Evolutionary conservation across 345 rosid species (phyloP), one percentile per base, ranked within the genome.

Genomic region (Adansonia digitata): DNA sequence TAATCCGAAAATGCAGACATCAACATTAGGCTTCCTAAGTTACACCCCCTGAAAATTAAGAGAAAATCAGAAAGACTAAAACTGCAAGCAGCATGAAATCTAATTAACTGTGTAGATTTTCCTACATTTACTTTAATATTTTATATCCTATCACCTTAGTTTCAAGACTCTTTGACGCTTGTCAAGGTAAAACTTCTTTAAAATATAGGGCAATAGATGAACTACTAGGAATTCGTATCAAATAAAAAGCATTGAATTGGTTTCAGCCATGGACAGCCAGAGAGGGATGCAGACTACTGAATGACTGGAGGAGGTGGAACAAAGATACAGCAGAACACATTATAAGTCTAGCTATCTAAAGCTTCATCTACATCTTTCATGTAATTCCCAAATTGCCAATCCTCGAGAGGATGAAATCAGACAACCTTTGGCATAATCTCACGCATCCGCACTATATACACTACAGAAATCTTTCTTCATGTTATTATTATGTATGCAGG

Each of bases 11-110:
- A 53, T 42, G 26, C 27, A 65, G 70, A 2, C 51, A 68, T 4
- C 15, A 42, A 18, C 7, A 8, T 8, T 17, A 27, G 26, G 40
- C 15, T 68, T 29, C 56, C 34, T 51, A n/a, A 5, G 60, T 37
- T 78, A 74, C 15, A 81, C 68, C 15, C 79, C 82, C 87, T 84
- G 81, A 79, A 56, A 55, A 68, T 43, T 17, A 17, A 40, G 27
- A 35, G 0, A 61, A 37, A 20, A 24, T 6, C 42, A 55, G 67
- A 31, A 12, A 39, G 61, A 59, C 56, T 27, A 27, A 59, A 31
- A 9, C 12, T 29, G 31, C 46, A 45, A 75, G 20, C 4, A 18
- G 24, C 31, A 57, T 37, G 55, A 27, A 51, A 49, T 4, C 37
- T 55, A 59, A 53, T 13, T 13, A 42, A 40, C 14, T 27, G 17